Evolutionary conservation across 1,139 yeast genomes (phyloP), one percentile per base, ranked within the genome.

Genomic region (Diutina neorugosa): DNA sequence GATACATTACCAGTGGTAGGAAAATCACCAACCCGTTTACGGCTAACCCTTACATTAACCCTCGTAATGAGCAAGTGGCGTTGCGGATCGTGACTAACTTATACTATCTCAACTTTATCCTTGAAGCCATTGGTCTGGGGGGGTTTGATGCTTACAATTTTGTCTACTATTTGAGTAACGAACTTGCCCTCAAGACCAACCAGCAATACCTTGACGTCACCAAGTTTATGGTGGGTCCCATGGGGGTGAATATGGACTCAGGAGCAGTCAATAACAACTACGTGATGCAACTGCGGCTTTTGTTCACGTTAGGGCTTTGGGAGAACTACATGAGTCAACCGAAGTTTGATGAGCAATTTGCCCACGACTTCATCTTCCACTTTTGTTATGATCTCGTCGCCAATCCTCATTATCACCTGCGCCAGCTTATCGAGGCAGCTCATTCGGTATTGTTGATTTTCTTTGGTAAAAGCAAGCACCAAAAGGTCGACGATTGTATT

Each of bases 101-200:
- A n/a, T 82, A 76, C 59, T 69, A 79, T 56, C 55, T 81, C 52
- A 77, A 82, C 56, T 83, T 78, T 59, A 71, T 84, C 6, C 64
- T 84, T 14, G 73, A 78, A 44, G 71, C 80, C 19, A 74, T 85
- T 18, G 93, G 94, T 0, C 76, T 78, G 44, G 85, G 87, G 1
- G 89, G 89, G 1, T 85, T 86, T 62, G 86, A 83, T 53, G 74
- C 80, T 20, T 85, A 81, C 63, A 83, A 82, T 59, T 84, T 82
- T 63, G 81, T 83, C n/a, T 78, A 80, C 58, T 71, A 76, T 51
- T 66, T 81, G 3, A 65, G 80, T 18, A 56, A 80, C 6, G 87
- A 82, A 54, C 53, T 69, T 60, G 74, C 53, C 50, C 77, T 46
- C 16, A 27, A 27, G n/a, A 46, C 50, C 20, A 16, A 18, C 11